phyloP scores from a whole-genome alignment of 164 flowering plant species.

The Pachysandra terminalis region DNA sequence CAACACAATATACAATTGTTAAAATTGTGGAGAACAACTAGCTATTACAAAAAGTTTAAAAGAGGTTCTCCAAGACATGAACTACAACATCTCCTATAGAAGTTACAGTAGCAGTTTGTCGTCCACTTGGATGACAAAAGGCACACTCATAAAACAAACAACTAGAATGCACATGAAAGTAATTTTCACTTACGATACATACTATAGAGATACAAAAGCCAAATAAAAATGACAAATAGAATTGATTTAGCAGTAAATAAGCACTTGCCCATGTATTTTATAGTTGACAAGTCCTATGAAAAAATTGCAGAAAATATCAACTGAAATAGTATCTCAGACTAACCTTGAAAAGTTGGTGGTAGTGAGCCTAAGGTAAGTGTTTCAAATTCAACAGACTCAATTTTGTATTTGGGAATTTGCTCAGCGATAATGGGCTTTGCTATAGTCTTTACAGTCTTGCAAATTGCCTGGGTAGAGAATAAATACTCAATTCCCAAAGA shows the following conservation, averaged over 20 bases:
- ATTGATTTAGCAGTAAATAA: no score
- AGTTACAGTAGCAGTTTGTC: no score
- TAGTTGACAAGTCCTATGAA: neutral
- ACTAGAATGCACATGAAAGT: neutral
- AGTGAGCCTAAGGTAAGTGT: conserved; percentile 73
- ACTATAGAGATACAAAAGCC: neutral
- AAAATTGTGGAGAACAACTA: no score
- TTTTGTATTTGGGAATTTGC: conserved; percentile 87
- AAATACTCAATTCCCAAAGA: neutral
- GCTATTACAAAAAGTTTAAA: no score
- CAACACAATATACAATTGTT: no score
- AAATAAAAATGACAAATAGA: neutral
- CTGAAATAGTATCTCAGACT: neutral
- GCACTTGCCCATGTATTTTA: neutral
- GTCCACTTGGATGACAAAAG: no score
- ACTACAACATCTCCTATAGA: no score
- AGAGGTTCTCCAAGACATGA: no score
- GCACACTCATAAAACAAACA: no score
- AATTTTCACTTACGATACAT: neutral
- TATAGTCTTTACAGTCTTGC: conserved; percentile 73
- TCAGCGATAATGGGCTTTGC: conserved; percentile 96
- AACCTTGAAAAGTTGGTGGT: conserved; percentile 95
- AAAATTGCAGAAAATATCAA: conserved; percentile 3
- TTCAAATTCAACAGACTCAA: conserved; percentile 92
- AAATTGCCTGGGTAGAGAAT: conserved; percentile 63